Evolutionary conservation across 768 basidiomycete genomes (phyloP), one percentile per base, ranked within the genome.

Genomic region (Austroboletus eburneus): DNA sequence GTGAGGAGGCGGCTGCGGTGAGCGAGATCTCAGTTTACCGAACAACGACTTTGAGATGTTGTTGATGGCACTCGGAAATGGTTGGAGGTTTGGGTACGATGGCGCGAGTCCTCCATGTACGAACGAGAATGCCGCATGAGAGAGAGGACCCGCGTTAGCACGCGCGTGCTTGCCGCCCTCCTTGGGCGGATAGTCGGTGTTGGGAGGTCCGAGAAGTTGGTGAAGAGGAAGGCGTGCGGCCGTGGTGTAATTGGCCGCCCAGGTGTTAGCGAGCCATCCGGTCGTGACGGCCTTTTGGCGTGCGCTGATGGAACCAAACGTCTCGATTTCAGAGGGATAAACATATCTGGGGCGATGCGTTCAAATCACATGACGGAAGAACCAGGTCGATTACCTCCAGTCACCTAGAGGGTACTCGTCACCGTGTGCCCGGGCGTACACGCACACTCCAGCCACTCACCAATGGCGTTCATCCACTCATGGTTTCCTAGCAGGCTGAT

Each of bases 401-500:
- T 94, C 91, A 50, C 90, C 89, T 81, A 52, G 29, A 59, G 43
- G 49, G 55, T 40, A 33, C 39, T 16, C 20, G 18, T 59, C 39
- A 55, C 32, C 45, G 18, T 45, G 39, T 45, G 18, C 89, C 40
- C 17, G 37, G 39, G 22, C 36, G 43, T 39, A 51, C 42, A 29
- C 30, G 20, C n/a, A n/a, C n/a, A n/a, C n/a, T 22, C 22, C 16
- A 30, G 21, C 30, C 16, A 50, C 66, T 18, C 55, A 85, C 87
- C 87, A 48, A 91, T 83, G 13, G 79, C 81, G 54, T 94, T 94
- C 91, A 97, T 96, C 74, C 85, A 84, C 65, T 98, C 96, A 56
- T 99, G 96, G 64, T 99, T 99, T 21, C 96, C 96, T 27, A 97
- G 70, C 45, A 90, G 76, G 12, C 78, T 82, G 25, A 95, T 61